Percentiles rank a stretch among this genome's conserved stretches.
These are phyloP conservation scores for Ascochyta fabae DNA, from an alignment of 2,329 filamentous ascomycete genomes.

Conservation along the genomic window DNA sequence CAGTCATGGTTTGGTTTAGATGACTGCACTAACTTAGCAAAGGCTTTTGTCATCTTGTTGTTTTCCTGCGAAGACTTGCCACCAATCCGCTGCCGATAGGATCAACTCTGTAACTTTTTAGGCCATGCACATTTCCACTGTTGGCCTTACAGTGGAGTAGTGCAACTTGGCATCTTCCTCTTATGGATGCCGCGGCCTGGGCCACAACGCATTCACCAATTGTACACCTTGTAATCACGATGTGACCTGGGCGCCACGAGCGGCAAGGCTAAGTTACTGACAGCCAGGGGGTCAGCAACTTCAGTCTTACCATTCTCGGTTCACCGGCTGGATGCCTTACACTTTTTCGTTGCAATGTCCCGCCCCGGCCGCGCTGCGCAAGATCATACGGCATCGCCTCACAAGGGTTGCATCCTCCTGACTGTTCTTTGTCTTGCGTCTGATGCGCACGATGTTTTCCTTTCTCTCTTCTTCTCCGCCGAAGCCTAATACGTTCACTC, in stretches of 20 bases:
- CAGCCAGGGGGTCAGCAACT: background rate
- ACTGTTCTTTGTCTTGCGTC: background rate
- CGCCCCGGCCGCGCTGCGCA: background rate
- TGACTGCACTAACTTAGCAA: too few relatives aligned
- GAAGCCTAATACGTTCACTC: background rate
- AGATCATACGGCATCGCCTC: background rate
- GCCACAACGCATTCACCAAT: slow-evolving; percentile 2
- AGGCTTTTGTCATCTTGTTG: too few relatives aligned
- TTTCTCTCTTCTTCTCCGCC: background rate
- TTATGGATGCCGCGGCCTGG: background rate
- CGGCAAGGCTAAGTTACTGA: slow-evolving; percentile 8
- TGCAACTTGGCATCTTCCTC: slow-evolving; percentile 7
- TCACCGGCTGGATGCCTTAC: slow-evolving; percentile 13
- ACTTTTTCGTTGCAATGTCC: background rate
- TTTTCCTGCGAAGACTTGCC: too few relatives aligned
- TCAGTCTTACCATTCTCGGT: slow-evolving; percentile 4
- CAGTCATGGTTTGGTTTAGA: too few relatives aligned
- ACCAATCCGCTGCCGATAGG: background rate
- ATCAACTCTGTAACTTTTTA: background rate
- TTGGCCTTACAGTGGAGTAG: background rate
- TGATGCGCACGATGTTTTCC: background rate
- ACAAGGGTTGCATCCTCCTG: slow-evolving; percentile 8
- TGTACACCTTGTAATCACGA: background rate
- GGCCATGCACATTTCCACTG: background rate
- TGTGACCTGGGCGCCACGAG: slow-evolving; percentile 1